Evolutionary conservation across 2,329 filamentous ascomycete species (phyloP).

Genomic region (Hymenoscyphus scutula): DNA sequence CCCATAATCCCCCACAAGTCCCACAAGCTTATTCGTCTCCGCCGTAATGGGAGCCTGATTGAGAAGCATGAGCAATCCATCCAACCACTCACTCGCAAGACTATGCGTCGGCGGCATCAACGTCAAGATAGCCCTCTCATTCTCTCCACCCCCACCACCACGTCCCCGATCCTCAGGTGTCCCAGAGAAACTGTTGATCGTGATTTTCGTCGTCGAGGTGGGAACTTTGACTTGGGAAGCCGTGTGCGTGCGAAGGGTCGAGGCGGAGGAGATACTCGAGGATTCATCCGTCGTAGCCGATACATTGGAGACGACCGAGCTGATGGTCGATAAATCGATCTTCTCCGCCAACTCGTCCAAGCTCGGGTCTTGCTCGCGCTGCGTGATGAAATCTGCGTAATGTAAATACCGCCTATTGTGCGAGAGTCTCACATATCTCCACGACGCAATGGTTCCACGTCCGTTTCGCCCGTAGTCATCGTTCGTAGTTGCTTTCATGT

Average conservation of each 20-base stretch:
- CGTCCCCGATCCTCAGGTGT: conserved; percentile 21
- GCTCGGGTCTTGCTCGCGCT: conserved; percentile 62
- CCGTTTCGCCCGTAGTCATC: conserved; percentile 33
- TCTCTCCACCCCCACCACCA: conserved; percentile 41
- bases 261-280: conserved; percentile 43
- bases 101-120: conserved; percentile 78
- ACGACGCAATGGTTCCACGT: conserved; percentile 39
- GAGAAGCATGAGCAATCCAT: conserved; percentile 90
- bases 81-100: conserved; percentile 92
- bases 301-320: conserved; percentile 91
- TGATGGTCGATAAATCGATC: conserved; percentile 83
- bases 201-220: conserved; percentile 74
- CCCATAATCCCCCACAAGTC: conserved; percentile 83
- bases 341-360: conserved; percentile 75
- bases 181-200: conserved; percentile 70
- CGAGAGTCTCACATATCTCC: conserved; percentile 84
- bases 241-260: conserved; percentile 40
- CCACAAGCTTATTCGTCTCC: conserved; percentile 87
- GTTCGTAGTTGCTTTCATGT: conserved; percentile 45
- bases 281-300: conserved; percentile 46
- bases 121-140: conserved; percentile 76
- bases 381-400: conserved; percentile 77
- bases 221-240: conserved; percentile 20
- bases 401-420: conserved; percentile 89
- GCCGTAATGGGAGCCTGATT: conserved; percentile 96